Evolutionary conservation across 257 asterid species (phyloP), one percentile per base, ranked within the genome.

Genomic region (Jaltomata sinuosa): DNA sequence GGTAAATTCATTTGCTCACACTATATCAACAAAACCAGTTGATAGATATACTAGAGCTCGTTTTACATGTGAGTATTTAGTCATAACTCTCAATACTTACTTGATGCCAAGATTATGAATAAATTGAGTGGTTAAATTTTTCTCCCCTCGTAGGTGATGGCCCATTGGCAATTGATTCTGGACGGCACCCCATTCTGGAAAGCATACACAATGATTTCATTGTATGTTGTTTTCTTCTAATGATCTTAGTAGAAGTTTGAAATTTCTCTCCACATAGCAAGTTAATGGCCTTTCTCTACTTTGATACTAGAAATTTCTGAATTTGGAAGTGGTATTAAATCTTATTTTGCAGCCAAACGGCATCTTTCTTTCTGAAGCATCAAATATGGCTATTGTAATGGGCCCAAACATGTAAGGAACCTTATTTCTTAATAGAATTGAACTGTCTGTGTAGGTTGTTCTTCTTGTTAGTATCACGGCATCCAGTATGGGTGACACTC

Each of bases 401-500:
- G 99, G 99, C 84, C 99, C 99, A 86, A 96, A 96, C 94, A 96
- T 96, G 99, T 96, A 93, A 94, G 98, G 80, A 82, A 74, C 69
- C 50, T 55, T 76, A 47, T 40, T 65, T 77, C 84, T 78, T 62
- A 77, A 71, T 22, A 22, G 79, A 45, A 74, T 77, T 7, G 59
- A 62, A 8, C 82, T 15, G 79, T 68, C 71, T 50, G 68, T 76
- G 38, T 42, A 38, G 27, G 74, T 38, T 69, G 29, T 76, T 34
- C 82, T 50, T 87, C 79, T 84, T 83, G 83, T 21, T 78, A 65
- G 67, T 83, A 65, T 85, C 9, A 61, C 9, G 19, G 45, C 12
- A 71, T 40, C 54, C n/a, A 11, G 29, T 71, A 40, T 71, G 15
- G 50, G 53, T 71, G 21, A 71, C 54, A 71, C 34, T 16, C 79